These are phyloP conservation scores for Colletotrichum viniferum DNA, from an alignment of 2,329 filamentous ascomycete genomes.

Conservation along the genomic window DNA sequence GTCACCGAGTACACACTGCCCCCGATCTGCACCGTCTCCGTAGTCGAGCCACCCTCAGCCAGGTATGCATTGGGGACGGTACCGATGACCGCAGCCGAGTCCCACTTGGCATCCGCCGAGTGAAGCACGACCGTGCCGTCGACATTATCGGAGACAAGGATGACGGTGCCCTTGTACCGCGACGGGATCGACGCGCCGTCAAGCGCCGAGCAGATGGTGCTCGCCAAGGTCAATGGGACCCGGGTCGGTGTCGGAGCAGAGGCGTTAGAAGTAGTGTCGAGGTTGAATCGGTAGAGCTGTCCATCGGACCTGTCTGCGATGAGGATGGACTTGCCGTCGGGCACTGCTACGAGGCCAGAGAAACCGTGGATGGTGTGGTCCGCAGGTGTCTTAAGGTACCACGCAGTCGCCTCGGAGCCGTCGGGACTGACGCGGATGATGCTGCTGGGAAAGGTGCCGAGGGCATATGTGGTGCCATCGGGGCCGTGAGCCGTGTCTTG, in stretches of 20 bases:
- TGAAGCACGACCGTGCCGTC: slow-evolving; percentile 40
- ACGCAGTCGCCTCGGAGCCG: slow-evolving; percentile 29
- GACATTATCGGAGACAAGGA: slow-evolving; percentile 35
- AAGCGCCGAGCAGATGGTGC: not conserved
- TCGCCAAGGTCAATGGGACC: not conserved
- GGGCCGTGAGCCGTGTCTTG: slow-evolving; percentile 43
- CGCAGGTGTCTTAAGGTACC: slow-evolving; percentile 33
- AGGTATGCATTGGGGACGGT: slow-evolving; percentile 26
- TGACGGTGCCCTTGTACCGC: slow-evolving; percentile 35
- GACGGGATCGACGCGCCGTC: slow-evolving; percentile 38
- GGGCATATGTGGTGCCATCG: slow-evolving; percentile 37
- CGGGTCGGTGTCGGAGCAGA: not conserved
- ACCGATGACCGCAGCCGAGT: slow-evolving; percentile 37
- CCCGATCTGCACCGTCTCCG: slow-evolving; percentile 13
- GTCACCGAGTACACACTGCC: slow-evolving; percentile 9
- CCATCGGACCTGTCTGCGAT: slow-evolving; percentile 34
- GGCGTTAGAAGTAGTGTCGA: not conserved
- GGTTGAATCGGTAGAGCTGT: slow-evolving; percentile 39
- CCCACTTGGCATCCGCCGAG: slow-evolving; percentile 38
- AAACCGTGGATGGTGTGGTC: slow-evolving; percentile 27
- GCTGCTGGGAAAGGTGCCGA: slow-evolving; percentile 41
- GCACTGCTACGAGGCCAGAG: slow-evolving; percentile 10
- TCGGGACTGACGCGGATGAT: slow-evolving; percentile 36
- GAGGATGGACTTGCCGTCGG: slow-evolving; percentile 29
- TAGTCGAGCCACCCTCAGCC: not conserved